Base-by-base conservation (phyloP, 148 eudicot genomes). In the Camellia lanceoleosa region DNA sequence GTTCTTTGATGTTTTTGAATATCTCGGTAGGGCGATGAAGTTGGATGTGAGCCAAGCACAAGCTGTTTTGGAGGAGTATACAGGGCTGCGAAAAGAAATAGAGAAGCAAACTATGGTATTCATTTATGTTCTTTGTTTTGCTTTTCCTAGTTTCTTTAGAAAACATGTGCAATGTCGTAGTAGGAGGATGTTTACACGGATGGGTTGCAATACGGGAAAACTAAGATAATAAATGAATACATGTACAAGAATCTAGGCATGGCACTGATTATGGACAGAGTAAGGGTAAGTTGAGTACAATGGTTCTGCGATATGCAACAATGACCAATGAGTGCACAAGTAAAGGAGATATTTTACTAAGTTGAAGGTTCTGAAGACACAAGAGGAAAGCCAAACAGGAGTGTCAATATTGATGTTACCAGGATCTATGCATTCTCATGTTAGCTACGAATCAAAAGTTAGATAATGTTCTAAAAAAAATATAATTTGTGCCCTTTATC, bases 81-180 rank as follows among this genome's bases (percentile, higher is more conserved):
- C 77, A 30, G 94, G 95, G 70, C 87, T 94, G 23, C 84, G 87
- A 74, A 86, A 83, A 78, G 91, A 90, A 84, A 87, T 95, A 41
- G 97, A 91, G 87, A 92, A 87, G 10, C 90, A 84, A 83, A 84
- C 72, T 56, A 84, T 82, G 94, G 98, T 94, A 89, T 77, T 76
- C 8, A 2, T 52, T 43, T 51, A 14, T 44, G 61, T 30, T 74
- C n/a, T 80, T 18, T 77, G 7, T 59, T 74, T 82, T 49, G 4
- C 18, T 30, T 23, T 42, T 47, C 12, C 23, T 69, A 49, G 12
- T 74, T 65, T 42, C 54, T 44, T 16, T 23, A 3, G 2, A 30
- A 41, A 12, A 38, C 63, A 15, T 54, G 20, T 56, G 56, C 7
- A 5, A 42, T 59, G 23, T 72, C 11, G 47, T 52, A 7, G 14